A percentile compares a stretch with the other conserved stretches of the same genome.
Evolutionary conservation across 805 yeast genomes (phyloP).

Genomic region (Torulaspora maleeae): DNA sequence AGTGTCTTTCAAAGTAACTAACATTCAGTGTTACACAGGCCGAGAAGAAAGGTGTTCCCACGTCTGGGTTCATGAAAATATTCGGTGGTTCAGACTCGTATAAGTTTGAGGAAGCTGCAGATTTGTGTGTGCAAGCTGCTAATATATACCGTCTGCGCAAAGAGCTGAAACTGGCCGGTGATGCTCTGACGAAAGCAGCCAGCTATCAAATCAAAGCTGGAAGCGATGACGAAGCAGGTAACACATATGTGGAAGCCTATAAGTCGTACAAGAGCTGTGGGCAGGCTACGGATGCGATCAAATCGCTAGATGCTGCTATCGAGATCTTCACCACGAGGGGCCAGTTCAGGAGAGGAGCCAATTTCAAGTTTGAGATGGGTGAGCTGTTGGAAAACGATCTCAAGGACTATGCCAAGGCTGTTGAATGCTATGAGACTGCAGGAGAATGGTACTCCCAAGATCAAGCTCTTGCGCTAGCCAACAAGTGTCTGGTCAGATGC

Average conservation of each 20-base stretch:
- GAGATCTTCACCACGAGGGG: constrained; percentile 83
- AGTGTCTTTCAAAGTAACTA: constrained; percentile 8
- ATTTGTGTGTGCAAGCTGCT: constrained; percentile 88
- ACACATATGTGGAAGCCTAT: constrained; percentile 82
- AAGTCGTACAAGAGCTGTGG: constrained; percentile 69
- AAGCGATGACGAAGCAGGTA: constrained; percentile 86
- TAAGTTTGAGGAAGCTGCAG: constrained; percentile 88
- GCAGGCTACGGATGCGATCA: constrained; percentile 70
- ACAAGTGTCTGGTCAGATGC: constrained; percentile 80
- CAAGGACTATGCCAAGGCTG: constrained; percentile 63
- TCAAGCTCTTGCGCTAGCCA: constrained; percentile 85
- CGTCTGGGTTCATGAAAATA: constrained; percentile 64
- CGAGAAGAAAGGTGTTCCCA: constrained; percentile 62
- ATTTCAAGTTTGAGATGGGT: constrained; percentile 86
- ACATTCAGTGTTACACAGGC: constrained; percentile 43
- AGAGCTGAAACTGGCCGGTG: constrained; percentile 71
- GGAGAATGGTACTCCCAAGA: constrained; percentile 95
- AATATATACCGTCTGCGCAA: constrained; percentile 75
- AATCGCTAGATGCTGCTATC: constrained; percentile 70
- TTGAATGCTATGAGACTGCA: constrained; percentile 79
- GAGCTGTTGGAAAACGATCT: constrained; percentile 75
- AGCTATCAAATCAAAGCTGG: constrained; percentile 68
- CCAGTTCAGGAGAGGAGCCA: constrained; percentile 94
- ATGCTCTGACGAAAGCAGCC: constrained; percentile 82
- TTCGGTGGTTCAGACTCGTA: constrained; percentile 60